Evolutionary conservation across 1,139 yeast species (phyloP), one percentile per base, ranked within the genome.

Genomic region (Hanseniaspora uvarum): DNA sequence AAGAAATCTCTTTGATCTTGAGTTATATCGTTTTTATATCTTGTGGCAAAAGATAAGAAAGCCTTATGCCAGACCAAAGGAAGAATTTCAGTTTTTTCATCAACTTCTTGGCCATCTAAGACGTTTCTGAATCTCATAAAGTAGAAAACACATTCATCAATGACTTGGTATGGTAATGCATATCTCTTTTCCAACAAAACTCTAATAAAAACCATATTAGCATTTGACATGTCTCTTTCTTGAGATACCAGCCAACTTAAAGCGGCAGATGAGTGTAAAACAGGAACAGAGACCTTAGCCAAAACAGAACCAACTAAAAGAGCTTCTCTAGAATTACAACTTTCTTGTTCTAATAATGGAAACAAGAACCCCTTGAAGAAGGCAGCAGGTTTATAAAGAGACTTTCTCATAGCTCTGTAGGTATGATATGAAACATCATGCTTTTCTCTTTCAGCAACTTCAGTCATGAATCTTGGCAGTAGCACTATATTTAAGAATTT

Each of bases 51-150:
- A 2, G 94, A 83, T 56, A 92, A 74, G 64, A 92, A 83, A 1
- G 96, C 89, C 67, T 92, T 94, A 67, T 94, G 97, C 97, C 98
- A 92, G 44, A 92, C 92, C 14, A 92, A 86, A 5, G 98, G 97
- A 63, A 94, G 74, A 18, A 58, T 58, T 56, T 78, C 78, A n/a
- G 84, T 80, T n/a, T 78, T 72, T 46, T 71, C 72, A 33, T 67
- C 68, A 45, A 66, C 67, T 50, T 66, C 69, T 44, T 72, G 69
- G 46, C 70, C 70, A 57, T 71, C 74, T 61, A 72, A 74, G 34
- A 76, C 61, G 48, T 74, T 71, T 72, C 94, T 78, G 70, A 89
- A 94, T 61, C 88, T 78, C 85, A 89, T 84, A 68, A 92, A 92
- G 66, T 88, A 94, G 67, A 86, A 89, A n/a, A 94, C 98, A 59